A percentile compares a stretch with the other conserved stretches of the same genome.
These are phyloP conservation scores for Phanerodontia chrysosporium DNA, from an alignment of 768 basidiomycete species.

Conservation along the genomic window DNA sequence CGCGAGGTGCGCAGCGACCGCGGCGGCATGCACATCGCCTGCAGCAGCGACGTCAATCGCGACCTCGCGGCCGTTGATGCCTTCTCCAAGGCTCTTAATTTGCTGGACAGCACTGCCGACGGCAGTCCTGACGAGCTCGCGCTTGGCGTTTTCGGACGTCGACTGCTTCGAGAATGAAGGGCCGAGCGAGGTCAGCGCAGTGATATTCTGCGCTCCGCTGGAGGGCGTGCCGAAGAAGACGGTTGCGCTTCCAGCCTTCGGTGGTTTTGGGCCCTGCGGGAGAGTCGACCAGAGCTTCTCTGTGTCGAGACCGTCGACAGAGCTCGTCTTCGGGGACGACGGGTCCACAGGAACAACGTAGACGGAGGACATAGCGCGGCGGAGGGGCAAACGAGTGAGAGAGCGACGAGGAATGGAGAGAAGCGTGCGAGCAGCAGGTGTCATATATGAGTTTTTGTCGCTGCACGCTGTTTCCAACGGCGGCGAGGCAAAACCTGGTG, in stretches of 20 bases:
- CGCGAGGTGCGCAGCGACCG: constrained; percentile 76
- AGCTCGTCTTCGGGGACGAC: background rate
- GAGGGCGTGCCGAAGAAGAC: constrained; percentile 45
- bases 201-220: constrained; percentile 13
- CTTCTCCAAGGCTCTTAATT: constrained; percentile 54
- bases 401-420: background rate
- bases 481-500: background rate
- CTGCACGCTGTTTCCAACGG: background rate
- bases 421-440: constrained; percentile 42
- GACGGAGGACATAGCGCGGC: constrained; percentile 3
- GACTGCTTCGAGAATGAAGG: constrained; percentile 8
- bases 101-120: constrained; percentile 72
- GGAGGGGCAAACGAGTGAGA: background rate
- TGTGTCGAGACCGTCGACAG: background rate
- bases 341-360: constrained; percentile 1
- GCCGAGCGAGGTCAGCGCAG: constrained; percentile 24
- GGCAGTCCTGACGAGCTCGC: constrained; percentile 66
- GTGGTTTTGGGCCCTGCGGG: constrained; percentile 35
- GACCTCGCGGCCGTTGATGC: constrained; percentile 48
- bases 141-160: constrained; percentile 33
- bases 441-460: constrained; percentile 31
- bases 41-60: constrained; percentile 50
- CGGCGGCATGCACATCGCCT: constrained; percentile 72
- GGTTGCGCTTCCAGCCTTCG: constrained; percentile 60
- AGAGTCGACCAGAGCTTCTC: constrained; percentile 28